phyloP scores from a whole-genome alignment of 2,329 filamentous ascomycete species.

The Cytospora leucostoma region DNA sequence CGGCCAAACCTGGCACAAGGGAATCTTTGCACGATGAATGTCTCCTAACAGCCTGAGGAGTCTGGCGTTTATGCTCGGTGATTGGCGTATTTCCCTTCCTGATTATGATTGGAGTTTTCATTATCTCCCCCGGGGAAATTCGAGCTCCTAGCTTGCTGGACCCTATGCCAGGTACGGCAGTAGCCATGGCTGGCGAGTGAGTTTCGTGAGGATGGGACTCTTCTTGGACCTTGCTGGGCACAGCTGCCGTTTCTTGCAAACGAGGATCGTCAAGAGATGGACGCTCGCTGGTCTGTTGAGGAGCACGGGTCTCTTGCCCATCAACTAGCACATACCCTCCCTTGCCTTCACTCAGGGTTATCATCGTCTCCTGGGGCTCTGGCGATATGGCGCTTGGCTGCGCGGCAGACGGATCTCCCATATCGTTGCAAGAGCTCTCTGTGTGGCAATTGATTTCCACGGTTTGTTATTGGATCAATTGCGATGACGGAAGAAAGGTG shows the following conservation, averaged over 20 bases:
- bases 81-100: not conserved
- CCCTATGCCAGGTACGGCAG: no score
- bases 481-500: not conserved
- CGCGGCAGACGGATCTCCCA: not conserved
- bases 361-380: not conserved
- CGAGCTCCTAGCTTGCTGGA: no score
- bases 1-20: no score
- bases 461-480: not conserved
- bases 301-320: not conserved
- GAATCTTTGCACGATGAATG: not conserved
- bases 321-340: not conserved
- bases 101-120: no score
- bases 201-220: not conserved
- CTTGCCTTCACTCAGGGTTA: not conserved
- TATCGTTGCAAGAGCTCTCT: not conserved
- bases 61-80: not conserved
- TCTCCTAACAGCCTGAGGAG: not conserved
- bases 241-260: no score
- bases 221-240: not conserved
- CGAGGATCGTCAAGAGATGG: not conserved
- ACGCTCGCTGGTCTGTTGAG: not conserved
- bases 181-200: no score
- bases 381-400: not conserved
- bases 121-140: not conserved
- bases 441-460: not conserved